Conservation (phyloP, 805 yeast genomes). For the Komagataella kurtzmanii region DNA sequence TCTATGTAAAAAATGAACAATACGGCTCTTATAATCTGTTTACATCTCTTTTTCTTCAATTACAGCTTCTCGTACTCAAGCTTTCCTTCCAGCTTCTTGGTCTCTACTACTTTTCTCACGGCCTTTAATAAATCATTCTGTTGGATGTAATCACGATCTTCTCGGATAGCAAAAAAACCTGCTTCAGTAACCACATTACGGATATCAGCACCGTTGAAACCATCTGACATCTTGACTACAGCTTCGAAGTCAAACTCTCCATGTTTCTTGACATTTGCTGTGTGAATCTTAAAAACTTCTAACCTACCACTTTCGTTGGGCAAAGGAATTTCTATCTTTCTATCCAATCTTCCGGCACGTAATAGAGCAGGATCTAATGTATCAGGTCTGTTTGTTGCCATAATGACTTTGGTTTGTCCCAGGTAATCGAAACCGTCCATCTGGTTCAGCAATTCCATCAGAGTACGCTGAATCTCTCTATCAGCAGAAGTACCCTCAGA, state of each 20-base stretch:
- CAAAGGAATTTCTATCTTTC: slow-evolving; percentile 89
- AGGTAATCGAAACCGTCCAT: slow-evolving; percentile 97
- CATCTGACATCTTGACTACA: slow-evolving; percentile 96
- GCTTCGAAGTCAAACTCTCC: slow-evolving; percentile 98
- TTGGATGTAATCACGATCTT: slow-evolving; percentile 87
- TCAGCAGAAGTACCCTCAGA: slow-evolving; percentile 98
- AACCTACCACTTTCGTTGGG: slow-evolving; percentile 95
- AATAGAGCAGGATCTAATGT: slow-evolving; percentile 93
- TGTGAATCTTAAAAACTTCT: slow-evolving; percentile 89
- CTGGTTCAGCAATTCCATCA: slow-evolving; percentile 93
- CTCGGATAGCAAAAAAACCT: slow-evolving; percentile 95
- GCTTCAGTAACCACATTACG: slow-evolving; percentile 97
- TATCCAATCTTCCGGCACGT: slow-evolving; percentile 95
- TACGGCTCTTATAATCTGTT: neutral
- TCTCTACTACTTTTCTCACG: slow-evolving; percentile 92
- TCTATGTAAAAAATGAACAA: neutral
- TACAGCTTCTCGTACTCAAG: slow-evolving; percentile 88
- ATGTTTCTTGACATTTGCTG: slow-evolving; percentile 69
- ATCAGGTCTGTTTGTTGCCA: slow-evolving; percentile 99
- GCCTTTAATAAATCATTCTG: slow-evolving; percentile 97
- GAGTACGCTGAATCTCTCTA: slow-evolving; percentile 94
- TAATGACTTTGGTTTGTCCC: slow-evolving; percentile 93
- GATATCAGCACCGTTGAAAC: slow-evolving; percentile 97
- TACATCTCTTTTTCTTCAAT: neutral
- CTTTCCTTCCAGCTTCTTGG: slow-evolving; percentile 93